Evolutionary conservation across 2,329 filamentous ascomycete species (phyloP).

Genomic region (Calonectria ilicicola): DNA sequence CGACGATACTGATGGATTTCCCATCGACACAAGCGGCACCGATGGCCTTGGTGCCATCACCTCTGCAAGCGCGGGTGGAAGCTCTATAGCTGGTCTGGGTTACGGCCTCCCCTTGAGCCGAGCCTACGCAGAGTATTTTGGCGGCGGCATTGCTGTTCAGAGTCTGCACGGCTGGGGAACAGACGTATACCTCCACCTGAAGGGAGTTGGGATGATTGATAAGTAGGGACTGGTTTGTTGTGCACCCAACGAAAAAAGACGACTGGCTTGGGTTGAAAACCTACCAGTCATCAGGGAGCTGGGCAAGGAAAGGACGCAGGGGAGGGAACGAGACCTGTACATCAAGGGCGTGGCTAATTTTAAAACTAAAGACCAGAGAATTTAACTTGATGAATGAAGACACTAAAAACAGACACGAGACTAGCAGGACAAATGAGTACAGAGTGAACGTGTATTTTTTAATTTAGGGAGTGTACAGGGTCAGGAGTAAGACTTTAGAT

Average conservation of each 20-base stretch:
- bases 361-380: background rate
- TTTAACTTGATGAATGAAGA: background rate
- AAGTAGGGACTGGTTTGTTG: constrained; percentile 23
- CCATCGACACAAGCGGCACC: constrained; percentile 53
- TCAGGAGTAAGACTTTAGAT: background rate
- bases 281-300: background rate
- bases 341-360: no score
- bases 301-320: background rate
- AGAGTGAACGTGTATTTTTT: background rate
- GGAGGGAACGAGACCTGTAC: background rate
- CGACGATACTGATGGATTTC: constrained; percentile 61
- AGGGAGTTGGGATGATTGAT: constrained; percentile 70
- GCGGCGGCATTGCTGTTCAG: constrained; percentile 94
- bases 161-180: constrained; percentile 93
- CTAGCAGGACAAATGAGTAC: background rate
- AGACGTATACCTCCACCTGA: constrained; percentile 75
- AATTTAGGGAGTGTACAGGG: background rate
- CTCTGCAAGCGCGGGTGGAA: constrained; percentile 76
- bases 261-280: no score
- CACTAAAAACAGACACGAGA: background rate
- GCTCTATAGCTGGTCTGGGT: constrained; percentile 90
- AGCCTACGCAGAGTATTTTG: constrained; percentile 98
- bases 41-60: constrained; percentile 80
- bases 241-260: no score
- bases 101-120: constrained; percentile 92